Conservation (phyloP, 805 yeast genomes). For the Metschnikowia matae region DNA sequence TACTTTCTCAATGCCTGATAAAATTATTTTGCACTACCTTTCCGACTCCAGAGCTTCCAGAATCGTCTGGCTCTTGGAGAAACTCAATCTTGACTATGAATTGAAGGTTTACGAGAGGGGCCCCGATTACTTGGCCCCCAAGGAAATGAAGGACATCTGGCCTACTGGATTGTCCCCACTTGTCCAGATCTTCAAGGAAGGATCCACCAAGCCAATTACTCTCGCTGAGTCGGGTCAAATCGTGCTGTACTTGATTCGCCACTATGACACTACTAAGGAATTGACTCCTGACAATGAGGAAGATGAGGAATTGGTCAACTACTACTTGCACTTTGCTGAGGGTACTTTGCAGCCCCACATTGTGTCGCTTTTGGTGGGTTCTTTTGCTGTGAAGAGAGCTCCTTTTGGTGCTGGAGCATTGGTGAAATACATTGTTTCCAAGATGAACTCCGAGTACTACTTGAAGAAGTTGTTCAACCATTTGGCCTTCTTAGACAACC, state of each 20-base stretch:
- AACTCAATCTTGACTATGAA: conserved; percentile 31
- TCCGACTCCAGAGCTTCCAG: conserved; percentile 34
- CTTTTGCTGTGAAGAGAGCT: conserved; percentile 23
- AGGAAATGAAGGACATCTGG: conserved; percentile 28
- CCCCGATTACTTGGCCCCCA: conserved; percentile 29
- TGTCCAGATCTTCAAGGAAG: conserved; percentile 14
- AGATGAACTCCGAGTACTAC: conserved; percentile 26
- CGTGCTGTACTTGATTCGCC: conserved; percentile 44
- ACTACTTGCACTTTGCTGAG: conserved; percentile 25
- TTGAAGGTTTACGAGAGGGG: conserved; percentile 28
- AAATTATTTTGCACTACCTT: conserved; percentile 25
- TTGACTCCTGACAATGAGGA: conserved; percentile 38
- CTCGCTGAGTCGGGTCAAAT: conserved; percentile 63
- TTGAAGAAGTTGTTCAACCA: conserved; percentile 21
- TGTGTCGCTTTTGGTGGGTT: conserved; percentile 23
- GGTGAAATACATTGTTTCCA: conserved; percentile 20
- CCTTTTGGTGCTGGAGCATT: conserved; percentile 26
- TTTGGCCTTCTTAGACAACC: conserved; percentile 27
- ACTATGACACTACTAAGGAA: conserved; percentile 43
- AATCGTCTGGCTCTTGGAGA: conserved; percentile 37
- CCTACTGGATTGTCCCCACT: conserved; percentile 39
- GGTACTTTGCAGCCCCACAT: conserved; percentile 23
- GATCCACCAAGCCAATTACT: conserved; percentile 16
- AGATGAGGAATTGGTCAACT: conserved; percentile 23
- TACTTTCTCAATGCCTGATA: conserved; percentile 7